Evolutionary conservation across 2,329 filamentous ascomycete species (phyloP), one percentile per base, ranked within the genome.

Genomic region (Cyclaneusma minus): DNA sequence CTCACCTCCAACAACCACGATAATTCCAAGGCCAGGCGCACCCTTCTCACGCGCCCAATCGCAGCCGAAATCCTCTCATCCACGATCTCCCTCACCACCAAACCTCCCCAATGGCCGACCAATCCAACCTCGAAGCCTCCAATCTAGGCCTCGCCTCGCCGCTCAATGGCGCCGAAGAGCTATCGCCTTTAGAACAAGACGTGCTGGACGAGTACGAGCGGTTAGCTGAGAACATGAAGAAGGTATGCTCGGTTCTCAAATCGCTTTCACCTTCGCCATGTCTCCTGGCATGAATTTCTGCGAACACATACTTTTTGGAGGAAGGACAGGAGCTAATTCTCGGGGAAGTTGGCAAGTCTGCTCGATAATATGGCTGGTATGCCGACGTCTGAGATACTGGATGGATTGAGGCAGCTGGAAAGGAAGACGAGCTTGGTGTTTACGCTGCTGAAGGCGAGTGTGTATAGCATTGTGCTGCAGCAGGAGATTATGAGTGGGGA

Each of bases 391-490:
- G 82, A 80, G 38, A 85, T 91, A 30, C 64, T 91, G 28, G 83
- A 98, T 50, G 77, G 81, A 6, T 62, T 98, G 41, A 64, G 89
- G 28, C 75, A 85, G 22, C 61, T 98, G 29, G 89, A 98, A 60
- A 66, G 89, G 41, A 94, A 95, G 62, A 94, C 87, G 22, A 84
- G 83, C 39, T 61, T 93, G 29, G 87, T 94, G 13, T 95, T 92
- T 53, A 98, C 89, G 35, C 55, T 95, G 48, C 65, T 98, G 48
- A 98, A 98, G 60, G 87, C 89, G 11, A 95, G 87, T 52, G 89
- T 98, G 36, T 98, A 98, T 58, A 92, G 81, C 48, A 98, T 98
- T 58, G 85, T 98, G 34, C 53, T 98, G 58, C 87, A 98, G 65
- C 87, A 95, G 64, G 82, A 95, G 65, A 83, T 92, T 43, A 74